A percentile compares a stretch with the other conserved stretches of the same genome.
Evolutionary conservation across 768 basidiomycete species (phyloP).

Genomic region (Lactifluus rugatus): DNA sequence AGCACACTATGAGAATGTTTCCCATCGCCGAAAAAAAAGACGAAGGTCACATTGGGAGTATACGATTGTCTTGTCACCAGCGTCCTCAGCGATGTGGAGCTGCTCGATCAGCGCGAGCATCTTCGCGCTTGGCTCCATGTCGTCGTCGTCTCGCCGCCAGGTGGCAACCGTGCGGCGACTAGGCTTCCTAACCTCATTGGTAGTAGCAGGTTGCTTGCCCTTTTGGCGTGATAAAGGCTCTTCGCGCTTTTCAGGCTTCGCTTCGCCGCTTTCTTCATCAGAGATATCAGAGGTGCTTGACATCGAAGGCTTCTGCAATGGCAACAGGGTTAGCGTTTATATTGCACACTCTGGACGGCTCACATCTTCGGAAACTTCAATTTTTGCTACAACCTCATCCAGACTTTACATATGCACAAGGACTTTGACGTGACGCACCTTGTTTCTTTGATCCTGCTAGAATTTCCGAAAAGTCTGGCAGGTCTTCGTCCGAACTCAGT

Average conservation of each 20-base stretch:
- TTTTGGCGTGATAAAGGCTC: background rate
- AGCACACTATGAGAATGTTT: background rate
- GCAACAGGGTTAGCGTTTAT: background rate
- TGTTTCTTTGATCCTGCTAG: constrained; percentile 21
- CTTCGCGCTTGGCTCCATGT: constrained; percentile 59
- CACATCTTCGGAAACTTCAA: background rate
- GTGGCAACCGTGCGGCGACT: constrained; percentile 33
- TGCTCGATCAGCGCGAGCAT: constrained; percentile 49
- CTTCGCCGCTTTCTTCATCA: background rate
- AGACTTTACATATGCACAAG: background rate
- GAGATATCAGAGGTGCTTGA: background rate
- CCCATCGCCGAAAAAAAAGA: background rate
- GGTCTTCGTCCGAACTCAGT: constrained; percentile 35
- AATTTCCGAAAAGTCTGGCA: constrained; percentile 40
- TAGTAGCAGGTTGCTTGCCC: constrained; percentile 25
- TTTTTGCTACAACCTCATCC: background rate
- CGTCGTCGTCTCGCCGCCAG: constrained; percentile 52
- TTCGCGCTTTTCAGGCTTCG: background rate
- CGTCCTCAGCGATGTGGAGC: constrained; percentile 48
- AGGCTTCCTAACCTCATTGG: constrained; percentile 1
- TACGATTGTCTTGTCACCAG: constrained; percentile 60
- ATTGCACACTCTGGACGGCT: background rate
- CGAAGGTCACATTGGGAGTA: constrained; percentile 52
- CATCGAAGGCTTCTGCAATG: background rate
- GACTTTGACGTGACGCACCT: background rate